Base-by-base conservation (phyloP, 176 grass and related monocot species). In the Elymus sibiricus region DNA sequence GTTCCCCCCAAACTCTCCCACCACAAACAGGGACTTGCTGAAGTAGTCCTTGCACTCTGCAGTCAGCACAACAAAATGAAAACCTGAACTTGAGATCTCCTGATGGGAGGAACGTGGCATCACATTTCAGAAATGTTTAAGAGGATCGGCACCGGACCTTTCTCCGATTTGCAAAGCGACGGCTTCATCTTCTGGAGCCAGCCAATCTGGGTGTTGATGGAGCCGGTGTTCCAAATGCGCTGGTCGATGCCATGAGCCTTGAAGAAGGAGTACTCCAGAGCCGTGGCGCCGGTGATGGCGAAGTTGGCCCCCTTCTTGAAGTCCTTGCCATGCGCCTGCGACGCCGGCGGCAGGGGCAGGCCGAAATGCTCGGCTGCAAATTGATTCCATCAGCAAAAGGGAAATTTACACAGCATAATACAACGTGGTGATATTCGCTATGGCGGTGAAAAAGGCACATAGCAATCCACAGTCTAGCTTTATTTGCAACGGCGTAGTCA, bases 1-100 rank as follows among this genome's bases (percentile, higher is more conserved):
- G 46, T 98, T 98, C 17, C 96, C 96, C 11, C 96, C 96, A 69
- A 98, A 98, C 78, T 98, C 96, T 1, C 96, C 93, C 42, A 98
- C 91, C 38, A 98, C 91, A 76, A 98, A 90, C 34, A 98, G 90
- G 14, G 96, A 95, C 70, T 88, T 95, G 68, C 93, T 79, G 75
- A 98, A 87, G 92, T 92, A 98, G 22, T 92, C 93, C 86, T 82
- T 90, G 86, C 96, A 98, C 14, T 93, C 96, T 98, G 89, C 86
- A 91, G 32, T 71, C 0, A 39, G 21, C 81, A 85, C 9, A 38
- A 16, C 28, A 32, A 40, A 38, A 22, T 43, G 0, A 73, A 37
- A 13, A 0, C 55, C 66, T 24, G 31, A 37, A 40, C 38, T 14
- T 28, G 4, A 55, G 43, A 15, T 80, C 28, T 12, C 21, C 34